phyloP scores from a whole-genome alignment of 208 protist species.

The Acanthamoeba healyi region DNA sequence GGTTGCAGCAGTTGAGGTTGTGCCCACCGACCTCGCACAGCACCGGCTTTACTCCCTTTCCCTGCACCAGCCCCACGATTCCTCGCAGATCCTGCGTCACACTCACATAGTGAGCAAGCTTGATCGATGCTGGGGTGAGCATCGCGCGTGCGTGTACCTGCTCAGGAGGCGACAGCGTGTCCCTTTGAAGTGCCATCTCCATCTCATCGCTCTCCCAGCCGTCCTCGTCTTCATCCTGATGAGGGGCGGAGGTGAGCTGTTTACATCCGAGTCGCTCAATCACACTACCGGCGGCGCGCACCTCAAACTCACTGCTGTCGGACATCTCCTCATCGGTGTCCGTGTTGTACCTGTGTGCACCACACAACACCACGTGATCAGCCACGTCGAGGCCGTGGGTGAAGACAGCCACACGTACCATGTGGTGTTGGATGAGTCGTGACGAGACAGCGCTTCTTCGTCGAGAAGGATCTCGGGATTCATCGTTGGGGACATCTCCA shows the following conservation, averaged over 20 bases:
- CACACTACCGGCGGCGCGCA: not conserved
- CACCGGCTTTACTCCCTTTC: conserved; percentile 31
- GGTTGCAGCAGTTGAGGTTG: conserved; percentile 63
- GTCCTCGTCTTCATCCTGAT: not conserved
- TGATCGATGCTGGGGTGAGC: not conserved
- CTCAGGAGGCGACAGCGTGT: not conserved
- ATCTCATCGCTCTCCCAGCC: not conserved
- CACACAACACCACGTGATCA: not conserved
- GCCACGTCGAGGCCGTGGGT: too few relatives aligned
- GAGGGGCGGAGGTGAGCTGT: too few relatives aligned
- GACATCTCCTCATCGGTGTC: not conserved
- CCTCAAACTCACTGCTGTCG: conserved; percentile 30
- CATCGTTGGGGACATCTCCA: too few relatives aligned
- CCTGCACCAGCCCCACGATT: not conserved
- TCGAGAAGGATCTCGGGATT: not conserved
- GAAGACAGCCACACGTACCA: too few relatives aligned
- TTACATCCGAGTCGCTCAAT: too few relatives aligned
- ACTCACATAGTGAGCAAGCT: not conserved
- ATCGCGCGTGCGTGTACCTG: not conserved
- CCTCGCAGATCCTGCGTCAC: not conserved
- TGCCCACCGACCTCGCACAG: conserved; percentile 47
- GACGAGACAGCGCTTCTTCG: not conserved
- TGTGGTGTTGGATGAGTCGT: not conserved
- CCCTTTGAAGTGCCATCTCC: not conserved
- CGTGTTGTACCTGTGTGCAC: conserved; percentile 8